A percentile compares a stretch with the other conserved stretches of the same genome.
Conservation (phyloP, 495 filamentous ascomycete species). For the Penicillium parvum region DNA sequence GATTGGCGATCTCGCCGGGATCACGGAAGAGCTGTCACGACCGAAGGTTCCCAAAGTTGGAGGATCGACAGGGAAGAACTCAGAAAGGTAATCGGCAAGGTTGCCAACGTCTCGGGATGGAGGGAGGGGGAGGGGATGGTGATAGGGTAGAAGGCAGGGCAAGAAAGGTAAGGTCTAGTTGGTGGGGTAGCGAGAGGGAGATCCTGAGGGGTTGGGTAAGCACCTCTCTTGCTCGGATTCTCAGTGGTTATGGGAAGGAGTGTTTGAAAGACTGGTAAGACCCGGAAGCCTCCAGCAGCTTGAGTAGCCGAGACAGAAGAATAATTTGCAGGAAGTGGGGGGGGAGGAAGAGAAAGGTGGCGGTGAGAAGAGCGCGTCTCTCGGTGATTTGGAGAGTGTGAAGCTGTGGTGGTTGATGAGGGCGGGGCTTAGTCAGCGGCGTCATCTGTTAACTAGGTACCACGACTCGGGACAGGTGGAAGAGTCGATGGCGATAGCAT, state of each 20-base stretch:
- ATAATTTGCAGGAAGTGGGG: slow-evolving; percentile 1
- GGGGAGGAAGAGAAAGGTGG: too few species aligned
- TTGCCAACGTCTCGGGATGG: background rate
- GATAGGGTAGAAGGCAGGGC: slow-evolving; percentile 8
- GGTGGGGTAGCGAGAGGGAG: slow-evolving; percentile 22
- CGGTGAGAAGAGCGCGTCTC: slow-evolving; percentile 28
- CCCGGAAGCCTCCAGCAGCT: background rate
- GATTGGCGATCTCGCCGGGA: slow-evolving; percentile 30
- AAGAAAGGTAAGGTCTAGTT: slow-evolving; percentile 6
- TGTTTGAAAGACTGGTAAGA: too few species aligned
- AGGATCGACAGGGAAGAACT: slow-evolving; percentile 3
- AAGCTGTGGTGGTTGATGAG: slow-evolving; percentile 7
- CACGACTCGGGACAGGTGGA: too few species aligned
- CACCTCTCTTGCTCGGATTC: slow-evolving; percentile 1
- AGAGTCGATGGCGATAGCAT: too few species aligned
- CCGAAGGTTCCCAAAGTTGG: slow-evolving; percentile 7
- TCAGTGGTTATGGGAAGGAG: background rate
- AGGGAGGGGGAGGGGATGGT: slow-evolving; percentile 3
- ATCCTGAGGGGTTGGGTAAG: slow-evolving; percentile 30
- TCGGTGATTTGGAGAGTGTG: slow-evolving; percentile 9
- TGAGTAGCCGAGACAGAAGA: slow-evolving; percentile 10
- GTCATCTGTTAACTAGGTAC: background rate
- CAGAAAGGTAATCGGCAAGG: slow-evolving; percentile 8
- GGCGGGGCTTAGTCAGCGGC: slow-evolving; percentile 14
- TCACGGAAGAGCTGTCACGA: slow-evolving; percentile 20